Percentiles rank a stretch among this genome's conserved stretches.
Conservation (phyloP, 2,329 filamentous ascomycete genomes). For the Verticillium isaacii region DNA sequence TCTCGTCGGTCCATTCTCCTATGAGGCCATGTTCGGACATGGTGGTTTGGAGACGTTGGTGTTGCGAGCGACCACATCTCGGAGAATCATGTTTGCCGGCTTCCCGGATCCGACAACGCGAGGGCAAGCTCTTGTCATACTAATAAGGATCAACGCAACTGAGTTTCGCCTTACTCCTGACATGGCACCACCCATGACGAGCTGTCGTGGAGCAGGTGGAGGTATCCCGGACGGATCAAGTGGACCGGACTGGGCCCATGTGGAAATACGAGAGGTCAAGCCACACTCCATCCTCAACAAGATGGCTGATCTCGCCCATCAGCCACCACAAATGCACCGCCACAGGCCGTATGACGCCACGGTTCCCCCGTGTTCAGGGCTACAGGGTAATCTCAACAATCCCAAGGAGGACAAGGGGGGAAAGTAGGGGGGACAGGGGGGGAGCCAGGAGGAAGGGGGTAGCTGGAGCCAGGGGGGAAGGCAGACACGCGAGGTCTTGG, state of each 20-base stretch:
- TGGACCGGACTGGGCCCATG: background rate
- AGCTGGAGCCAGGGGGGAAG: background rate
- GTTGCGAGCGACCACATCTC: background rate
- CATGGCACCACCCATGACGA: background rate
- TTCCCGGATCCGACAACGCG: background rate
- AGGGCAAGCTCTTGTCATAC: background rate
- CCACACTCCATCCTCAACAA: background rate
- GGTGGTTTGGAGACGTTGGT: too few species aligned
- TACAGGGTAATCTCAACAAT: background rate
- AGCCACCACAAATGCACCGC: background rate
- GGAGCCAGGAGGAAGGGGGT: background rate
- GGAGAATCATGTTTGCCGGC: background rate
- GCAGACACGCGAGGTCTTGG: constrained; percentile 1
- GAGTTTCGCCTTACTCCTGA: background rate
- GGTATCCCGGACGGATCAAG: background rate
- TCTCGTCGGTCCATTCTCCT: too few species aligned
- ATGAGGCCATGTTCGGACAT: too few species aligned
- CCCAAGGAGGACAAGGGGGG: background rate
- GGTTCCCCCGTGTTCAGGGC: background rate
- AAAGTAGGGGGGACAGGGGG: background rate
- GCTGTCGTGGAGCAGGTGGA: background rate
- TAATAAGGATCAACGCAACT: background rate
- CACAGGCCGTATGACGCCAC: background rate
- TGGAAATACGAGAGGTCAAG: background rate
- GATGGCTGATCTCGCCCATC: background rate